Evolutionary conservation across 192 early-diverging fungal species (phyloP).

Genomic region (Coemansia sp.): DNA sequence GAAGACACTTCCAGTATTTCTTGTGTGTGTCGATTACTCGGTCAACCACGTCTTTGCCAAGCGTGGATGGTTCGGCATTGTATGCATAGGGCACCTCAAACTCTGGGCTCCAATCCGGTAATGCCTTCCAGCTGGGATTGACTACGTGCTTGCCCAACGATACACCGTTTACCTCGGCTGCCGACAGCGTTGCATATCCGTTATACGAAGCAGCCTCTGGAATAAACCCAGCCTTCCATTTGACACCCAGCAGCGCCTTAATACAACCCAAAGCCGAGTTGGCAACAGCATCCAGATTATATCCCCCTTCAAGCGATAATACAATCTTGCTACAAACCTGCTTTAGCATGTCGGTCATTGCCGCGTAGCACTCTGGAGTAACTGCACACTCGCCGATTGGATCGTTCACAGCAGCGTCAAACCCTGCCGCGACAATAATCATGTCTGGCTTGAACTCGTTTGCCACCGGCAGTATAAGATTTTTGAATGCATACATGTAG

Average conservation of each 20-base stretch:
- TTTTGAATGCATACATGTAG: slow-evolving; percentile 81
- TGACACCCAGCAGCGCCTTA: slow-evolving; percentile 65
- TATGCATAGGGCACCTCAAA: slow-evolving; percentile 26
- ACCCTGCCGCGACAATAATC: slow-evolving; percentile 84
- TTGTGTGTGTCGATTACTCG: slow-evolving; percentile 20
- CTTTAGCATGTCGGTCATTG: slow-evolving; percentile 84
- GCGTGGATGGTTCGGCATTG: slow-evolving; percentile 14
- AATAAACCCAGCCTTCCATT: slow-evolving; percentile 29
- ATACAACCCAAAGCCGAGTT: slow-evolving; percentile 75
- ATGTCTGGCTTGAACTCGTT: slow-evolving; percentile 80
- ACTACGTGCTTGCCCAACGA: slow-evolving; percentile 1
- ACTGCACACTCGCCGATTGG: slow-evolving; percentile 80
- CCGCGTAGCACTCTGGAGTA: slow-evolving; percentile 75
- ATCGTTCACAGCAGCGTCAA: slow-evolving; percentile 85
- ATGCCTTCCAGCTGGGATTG: slow-evolving; percentile 15
- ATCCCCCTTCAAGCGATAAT: slow-evolving; percentile 85
- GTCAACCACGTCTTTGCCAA: slow-evolving; percentile 30
- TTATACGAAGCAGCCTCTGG: slow-evolving; percentile 24
- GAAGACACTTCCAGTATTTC: slow-evolving; percentile 19
- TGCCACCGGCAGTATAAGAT: slow-evolving; percentile 78
- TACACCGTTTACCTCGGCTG: slow-evolving; percentile 37
- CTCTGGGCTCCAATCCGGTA: slow-evolving; percentile 20
- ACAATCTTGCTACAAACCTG: slow-evolving; percentile 68
- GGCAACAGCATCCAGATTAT: slow-evolving; percentile 74
- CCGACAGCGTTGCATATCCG: slow-evolving; percentile 37